Conservation (phyloP, 2,329 filamentous ascomycete genomes). For the Colletotrichum cuscutae region DNA sequence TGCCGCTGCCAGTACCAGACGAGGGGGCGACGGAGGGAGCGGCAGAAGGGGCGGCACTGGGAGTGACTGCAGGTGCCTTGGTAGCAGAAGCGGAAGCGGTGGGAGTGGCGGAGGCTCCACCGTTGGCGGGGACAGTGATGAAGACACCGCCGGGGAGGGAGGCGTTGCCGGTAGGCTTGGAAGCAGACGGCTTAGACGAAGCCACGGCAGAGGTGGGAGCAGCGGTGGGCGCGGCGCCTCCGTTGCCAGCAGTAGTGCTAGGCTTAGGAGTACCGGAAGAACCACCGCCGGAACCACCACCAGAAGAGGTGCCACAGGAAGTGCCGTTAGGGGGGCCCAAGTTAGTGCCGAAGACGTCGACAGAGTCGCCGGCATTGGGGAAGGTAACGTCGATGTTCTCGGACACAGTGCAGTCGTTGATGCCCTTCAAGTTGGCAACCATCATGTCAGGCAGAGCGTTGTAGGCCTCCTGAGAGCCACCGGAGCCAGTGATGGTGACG, state of each 20-base stretch:
- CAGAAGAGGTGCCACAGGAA: neutral
- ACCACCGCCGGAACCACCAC: neutral
- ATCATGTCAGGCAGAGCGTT: conserved; percentile 68
- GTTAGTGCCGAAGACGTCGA: neutral
- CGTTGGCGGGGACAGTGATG: conserved; percentile 43
- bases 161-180: neutral
- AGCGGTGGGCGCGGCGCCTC: conserved; percentile 20
- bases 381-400: conserved; percentile 30
- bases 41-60: conserved; percentile 23
- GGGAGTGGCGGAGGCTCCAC: conserved; percentile 36
- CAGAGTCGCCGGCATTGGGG: neutral
- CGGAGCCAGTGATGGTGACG: conserved; percentile 68
- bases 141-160: conserved; percentile 52
- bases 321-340: neutral
- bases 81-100: conserved; percentile 32
- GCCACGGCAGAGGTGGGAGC: conserved; percentile 37
- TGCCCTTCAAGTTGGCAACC: conserved; percentile 35
- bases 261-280: neutral
- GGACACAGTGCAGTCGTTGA: conserved; percentile 43
- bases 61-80: conserved; percentile 29
- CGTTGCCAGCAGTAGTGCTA: neutral
- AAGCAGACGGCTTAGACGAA: conserved; percentile 26
- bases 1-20: conserved; percentile 36
- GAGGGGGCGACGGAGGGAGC: conserved; percentile 30
- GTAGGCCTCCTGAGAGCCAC: conserved; percentile 63